Evolutionary conservation across 192 early-diverging fungal species (phyloP), one percentile per base, ranked within the genome.

Genomic region (Coemansia asiatica): DNA sequence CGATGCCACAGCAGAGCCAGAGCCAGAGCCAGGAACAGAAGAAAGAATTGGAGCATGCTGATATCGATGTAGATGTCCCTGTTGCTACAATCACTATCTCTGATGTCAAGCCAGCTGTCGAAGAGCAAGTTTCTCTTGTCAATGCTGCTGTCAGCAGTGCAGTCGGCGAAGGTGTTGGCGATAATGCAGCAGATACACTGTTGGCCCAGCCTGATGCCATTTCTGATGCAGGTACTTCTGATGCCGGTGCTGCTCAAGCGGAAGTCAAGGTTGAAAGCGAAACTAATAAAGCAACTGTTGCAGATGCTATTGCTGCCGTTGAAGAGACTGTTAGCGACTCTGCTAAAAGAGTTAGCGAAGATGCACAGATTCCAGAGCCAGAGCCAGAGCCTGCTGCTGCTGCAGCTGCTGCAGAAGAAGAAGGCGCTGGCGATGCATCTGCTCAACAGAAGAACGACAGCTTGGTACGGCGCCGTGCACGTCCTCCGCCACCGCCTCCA

Each of bases 381-480:
- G 28, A 26, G 49, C 4, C 49, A n/a, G 54, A 56, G 27, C 54
- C 25, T 18, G 28, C 54, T 56, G 54, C 4, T 3, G 23, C 25
- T 56, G 25, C 55, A 7, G 26, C n/a, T n/a, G n/a, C n/a, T n/a
- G n/a, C n/a, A n/a, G n/a, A n/a, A n/a, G n/a, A n/a, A 7, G 15
- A 9, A 4, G 5, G 9, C 28, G 9, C 22, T 0, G 6, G 15
- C 18, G 19, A 22, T 6, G 36, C 22, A 40, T 40, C 36, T 2
- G 38, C 40, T 38, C 50, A 44, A 51, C 35, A 23, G 4, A 80
- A 69, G 72, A 49, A 56, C 27, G 78, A 75, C 23, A 62, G 69
- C 16, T 55, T 60, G 7, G 66, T 65, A n/a, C 65, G 78, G 7
- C 78, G 78, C 23, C 78, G 78, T 25, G 78, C 78, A 8, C 78